These are phyloP conservation scores for Gelatoporia subvermispora DNA, from an alignment of 768 basidiomycete genomes.

Conservation along the genomic window DNA sequence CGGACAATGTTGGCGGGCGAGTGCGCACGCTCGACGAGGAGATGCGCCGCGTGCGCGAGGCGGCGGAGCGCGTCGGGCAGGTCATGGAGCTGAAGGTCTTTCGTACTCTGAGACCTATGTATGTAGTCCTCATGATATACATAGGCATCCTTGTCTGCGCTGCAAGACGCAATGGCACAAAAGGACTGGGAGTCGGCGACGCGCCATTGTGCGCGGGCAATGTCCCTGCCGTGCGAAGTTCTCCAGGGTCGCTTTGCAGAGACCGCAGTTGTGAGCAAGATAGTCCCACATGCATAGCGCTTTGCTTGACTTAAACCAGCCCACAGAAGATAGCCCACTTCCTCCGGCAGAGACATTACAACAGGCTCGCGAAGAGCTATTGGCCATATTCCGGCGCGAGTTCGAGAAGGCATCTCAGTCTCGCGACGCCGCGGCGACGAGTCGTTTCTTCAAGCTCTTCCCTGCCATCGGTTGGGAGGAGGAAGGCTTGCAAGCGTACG, in stretches of 20 bases:
- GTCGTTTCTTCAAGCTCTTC: conserved; percentile 95
- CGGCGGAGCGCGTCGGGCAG: conserved; percentile 86
- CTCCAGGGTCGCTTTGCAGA: conserved; percentile 83
- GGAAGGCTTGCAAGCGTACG: conserved; percentile 89
- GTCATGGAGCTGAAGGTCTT: conserved; percentile 92
- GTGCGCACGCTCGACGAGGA: conserved; percentile 89
- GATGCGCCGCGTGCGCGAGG: conserved; percentile 84
- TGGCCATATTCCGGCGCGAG: conserved; percentile 70
- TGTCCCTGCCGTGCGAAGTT: conserved; percentile 75
- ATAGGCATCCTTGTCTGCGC: conserved; percentile 60
- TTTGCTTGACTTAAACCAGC: conserved; percentile 43
- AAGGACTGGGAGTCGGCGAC: conserved; percentile 97
- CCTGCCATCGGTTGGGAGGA: conserved; percentile 92
- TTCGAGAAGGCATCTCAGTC: conserved; percentile 79
- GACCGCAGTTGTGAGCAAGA: conserved; percentile 61
- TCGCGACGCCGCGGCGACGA: conserved; percentile 82
- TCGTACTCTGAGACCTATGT: conserved; percentile 24
- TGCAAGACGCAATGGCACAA: conserved; percentile 59
- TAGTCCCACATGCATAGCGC: background rate
- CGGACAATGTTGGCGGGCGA: conserved; percentile 86
- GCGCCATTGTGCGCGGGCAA: conserved; percentile 85
- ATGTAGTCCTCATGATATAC: conserved; percentile 26
- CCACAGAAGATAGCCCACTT: conserved; percentile 81
- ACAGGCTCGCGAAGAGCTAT: conserved; percentile 65
- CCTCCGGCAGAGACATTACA: conserved; percentile 84